Conservation (phyloP, 1,284 basidiomycete genomes). For the Thelephora terrestris region DNA sequence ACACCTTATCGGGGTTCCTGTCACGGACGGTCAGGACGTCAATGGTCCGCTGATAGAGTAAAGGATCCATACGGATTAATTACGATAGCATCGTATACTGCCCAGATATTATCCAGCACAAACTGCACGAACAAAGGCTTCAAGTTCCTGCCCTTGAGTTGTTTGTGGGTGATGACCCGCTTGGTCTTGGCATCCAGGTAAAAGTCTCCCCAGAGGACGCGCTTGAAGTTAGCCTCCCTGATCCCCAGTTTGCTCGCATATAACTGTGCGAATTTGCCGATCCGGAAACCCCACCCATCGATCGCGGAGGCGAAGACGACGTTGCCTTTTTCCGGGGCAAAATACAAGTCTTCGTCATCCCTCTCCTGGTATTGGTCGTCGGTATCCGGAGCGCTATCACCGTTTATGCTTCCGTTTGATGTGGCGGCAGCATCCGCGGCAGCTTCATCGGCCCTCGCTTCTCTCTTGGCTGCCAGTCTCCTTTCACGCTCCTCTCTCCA, state of each 20-base stretch:
- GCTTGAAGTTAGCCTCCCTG: slow-evolving; percentile 79
- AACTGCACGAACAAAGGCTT: slow-evolving; percentile 99
- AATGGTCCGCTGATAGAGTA: not conserved
- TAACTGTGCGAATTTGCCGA: slow-evolving; percentile 89
- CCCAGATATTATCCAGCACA: slow-evolving; percentile 96
- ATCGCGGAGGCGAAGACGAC: slow-evolving; percentile 96
- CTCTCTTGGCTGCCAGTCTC: slow-evolving; percentile 66
- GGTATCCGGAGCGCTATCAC: slow-evolving; percentile 28
- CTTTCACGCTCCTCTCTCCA: slow-evolving; percentile 91
- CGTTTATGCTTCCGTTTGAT: no score
- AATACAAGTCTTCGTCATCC: slow-evolving; percentile 97
- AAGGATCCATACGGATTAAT: slow-evolving; percentile 68
- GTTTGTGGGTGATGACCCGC: slow-evolving; percentile 85
- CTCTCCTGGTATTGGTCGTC: slow-evolving; percentile 76
- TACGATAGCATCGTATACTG: slow-evolving; percentile 84
- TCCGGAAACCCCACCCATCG: slow-evolving; percentile 96
- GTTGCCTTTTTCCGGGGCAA: slow-evolving; percentile 92
- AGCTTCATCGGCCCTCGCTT: slow-evolving; percentile 53
- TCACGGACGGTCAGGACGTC: slow-evolving; percentile 3
- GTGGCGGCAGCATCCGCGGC: no score
- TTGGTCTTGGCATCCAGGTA: slow-evolving; percentile 97
- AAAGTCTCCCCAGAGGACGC: slow-evolving; percentile 95
- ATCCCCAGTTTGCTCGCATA: slow-evolving; percentile 91
- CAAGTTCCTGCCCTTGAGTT: slow-evolving; percentile 74
- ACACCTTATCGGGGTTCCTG: slow-evolving; percentile 82